phyloP scores from a whole-genome alignment of 768 basidiomycete species.

The Mycena maculata region DNA sequence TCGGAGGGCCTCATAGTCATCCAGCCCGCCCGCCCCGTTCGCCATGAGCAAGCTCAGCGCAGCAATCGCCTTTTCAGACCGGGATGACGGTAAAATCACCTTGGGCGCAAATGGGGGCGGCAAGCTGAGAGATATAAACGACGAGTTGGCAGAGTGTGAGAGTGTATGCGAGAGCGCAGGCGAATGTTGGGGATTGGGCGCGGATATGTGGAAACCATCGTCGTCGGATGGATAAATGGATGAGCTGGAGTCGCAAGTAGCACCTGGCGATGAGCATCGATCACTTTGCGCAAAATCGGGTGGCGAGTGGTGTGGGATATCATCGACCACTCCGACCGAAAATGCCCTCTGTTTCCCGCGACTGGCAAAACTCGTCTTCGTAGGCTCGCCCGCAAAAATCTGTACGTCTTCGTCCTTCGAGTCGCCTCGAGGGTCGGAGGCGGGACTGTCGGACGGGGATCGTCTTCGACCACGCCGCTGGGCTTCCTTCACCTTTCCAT shows the following conservation, averaged over 20 bases:
- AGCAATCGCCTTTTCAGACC: slow-evolving; percentile 69
- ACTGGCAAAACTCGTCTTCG: slow-evolving; percentile 35
- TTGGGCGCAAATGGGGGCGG: slow-evolving; percentile 33
- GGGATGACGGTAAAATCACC: slow-evolving; percentile 51
- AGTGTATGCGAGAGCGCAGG: slow-evolving; percentile 51
- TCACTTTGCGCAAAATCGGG: slow-evolving; percentile 33
- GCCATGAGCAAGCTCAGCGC: slow-evolving; percentile 71
- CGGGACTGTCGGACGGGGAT: slow-evolving; percentile 39
- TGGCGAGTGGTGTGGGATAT: slow-evolving; percentile 45
- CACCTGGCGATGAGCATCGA: slow-evolving; percentile 46
- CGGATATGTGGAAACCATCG: slow-evolving; percentile 38
- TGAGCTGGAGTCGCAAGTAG: slow-evolving; percentile 39
- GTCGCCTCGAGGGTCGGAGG: slow-evolving; percentile 35
- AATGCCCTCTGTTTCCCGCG: slow-evolving; percentile 54
- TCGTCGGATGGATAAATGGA: slow-evolving; percentile 50
- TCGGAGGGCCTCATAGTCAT: slow-evolving; percentile 65
- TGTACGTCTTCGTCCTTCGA: slow-evolving; percentile 65
- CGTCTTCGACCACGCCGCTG: slow-evolving; percentile 59
- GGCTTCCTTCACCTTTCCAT: slow-evolving; percentile 52
- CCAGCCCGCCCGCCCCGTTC: slow-evolving; percentile 70
- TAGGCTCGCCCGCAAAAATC: slow-evolving; percentile 60
- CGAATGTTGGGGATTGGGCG: slow-evolving; percentile 36
- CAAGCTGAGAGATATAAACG: slow-evolving; percentile 50
- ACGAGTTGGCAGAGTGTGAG: slow-evolving; percentile 53
- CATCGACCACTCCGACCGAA: slow-evolving; percentile 58